Evolutionary conservation across 2,329 filamentous ascomycete species (phyloP).

Genomic region (Exophiala phaeomuriformis): DNA sequence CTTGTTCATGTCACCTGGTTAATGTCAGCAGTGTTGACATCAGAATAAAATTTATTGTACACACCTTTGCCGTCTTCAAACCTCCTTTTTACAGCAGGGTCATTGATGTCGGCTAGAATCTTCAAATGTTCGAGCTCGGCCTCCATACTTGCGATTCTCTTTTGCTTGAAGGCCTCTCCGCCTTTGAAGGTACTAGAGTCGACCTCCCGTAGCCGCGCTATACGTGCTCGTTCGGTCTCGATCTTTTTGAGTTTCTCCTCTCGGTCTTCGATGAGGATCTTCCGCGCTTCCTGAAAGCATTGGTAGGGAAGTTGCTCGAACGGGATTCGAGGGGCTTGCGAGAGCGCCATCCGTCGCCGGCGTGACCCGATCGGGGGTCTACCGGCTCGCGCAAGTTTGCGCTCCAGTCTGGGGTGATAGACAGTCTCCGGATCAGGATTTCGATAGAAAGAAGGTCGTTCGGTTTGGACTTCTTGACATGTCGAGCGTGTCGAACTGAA

Average conservation of each 20-base stretch:
- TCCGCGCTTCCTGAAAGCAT: slow-evolving; percentile 92
- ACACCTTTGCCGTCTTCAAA: slow-evolving; percentile 87
- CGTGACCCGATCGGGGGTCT: slow-evolving; percentile 73
- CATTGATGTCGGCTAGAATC: slow-evolving; percentile 88
- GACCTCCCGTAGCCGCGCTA: slow-evolving; percentile 58
- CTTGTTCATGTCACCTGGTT: slow-evolving; percentile 82
- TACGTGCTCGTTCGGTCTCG: slow-evolving; percentile 56
- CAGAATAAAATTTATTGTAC: slow-evolving; percentile 24
- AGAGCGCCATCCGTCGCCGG: slow-evolving; percentile 68
- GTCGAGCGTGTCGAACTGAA: slow-evolving; percentile 14
- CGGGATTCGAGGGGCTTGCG: slow-evolving; percentile 59
- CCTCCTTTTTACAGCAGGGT: slow-evolving; percentile 82
- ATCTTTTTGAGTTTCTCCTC: slow-evolving; percentile 73
- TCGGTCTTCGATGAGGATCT: slow-evolving; percentile 71
- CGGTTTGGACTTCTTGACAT: slow-evolving; percentile 31
- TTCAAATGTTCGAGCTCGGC: slow-evolving; percentile 70
- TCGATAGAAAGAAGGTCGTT: slow-evolving; percentile 37
- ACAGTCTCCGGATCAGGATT: slow-evolving; percentile 60
- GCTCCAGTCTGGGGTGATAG: slow-evolving; percentile 56
- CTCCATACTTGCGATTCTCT: slow-evolving; percentile 61
- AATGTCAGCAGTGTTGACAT: slow-evolving; percentile 23
- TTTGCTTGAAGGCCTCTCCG: slow-evolving; percentile 59
- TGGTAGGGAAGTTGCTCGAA: slow-evolving; percentile 95
- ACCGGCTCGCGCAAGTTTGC: slow-evolving; percentile 60
- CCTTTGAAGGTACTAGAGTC: slow-evolving; percentile 52